Evolutionary conservation across 306 rosid species (phyloP), one percentile per base, ranked within the genome.

Genomic region (Glycine tomentella): DNA sequence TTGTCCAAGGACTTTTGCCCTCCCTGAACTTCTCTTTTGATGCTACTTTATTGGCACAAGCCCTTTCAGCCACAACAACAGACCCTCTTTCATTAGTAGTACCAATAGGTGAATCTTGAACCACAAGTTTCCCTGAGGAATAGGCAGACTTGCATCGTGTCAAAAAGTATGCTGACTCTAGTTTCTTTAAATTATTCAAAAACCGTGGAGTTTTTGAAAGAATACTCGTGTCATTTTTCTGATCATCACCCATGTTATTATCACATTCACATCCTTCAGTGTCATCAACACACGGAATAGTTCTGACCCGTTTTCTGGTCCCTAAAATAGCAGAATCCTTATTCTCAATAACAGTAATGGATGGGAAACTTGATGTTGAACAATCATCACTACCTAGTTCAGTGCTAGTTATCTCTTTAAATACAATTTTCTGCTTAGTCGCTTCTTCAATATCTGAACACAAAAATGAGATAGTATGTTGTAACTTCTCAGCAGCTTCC

Each of bases 171-270:
- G 92, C 89, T 2, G 90, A 68, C 84, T 93, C 98, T 59, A 93
- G 89, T 79, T 90, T 89, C 89, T 91, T 88, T 44, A 93, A 91
- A 83, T 93, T 90, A 83, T 89, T 89, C 89, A 89, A 87, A 83
- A 93, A 81, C 46, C 90, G 91, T 64, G 87, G 89, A 81, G 75
- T 84, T 65, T 75, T 89, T n/a, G 86, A 87, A 79, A 85, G 88
- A 67, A 75, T 42, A 58, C 82, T 79, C 66, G 80, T 91, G 65
- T 76, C 78, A 42, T 69, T 87, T 59, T 83, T 86, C 75, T 75
- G 82, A 72, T 69, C 79, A 63, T 65, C 87, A 73, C 70, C 84
- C 14, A 82, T 71, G 84, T 85, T 93, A 78, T 87, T 90, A 76
- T 86, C 88, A 49, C 82, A 84, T 80, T 86, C 88, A 49, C 82